Conservation (phyloP, 2,329 filamentous ascomycete species). For the Alternaria sp. region DNA sequence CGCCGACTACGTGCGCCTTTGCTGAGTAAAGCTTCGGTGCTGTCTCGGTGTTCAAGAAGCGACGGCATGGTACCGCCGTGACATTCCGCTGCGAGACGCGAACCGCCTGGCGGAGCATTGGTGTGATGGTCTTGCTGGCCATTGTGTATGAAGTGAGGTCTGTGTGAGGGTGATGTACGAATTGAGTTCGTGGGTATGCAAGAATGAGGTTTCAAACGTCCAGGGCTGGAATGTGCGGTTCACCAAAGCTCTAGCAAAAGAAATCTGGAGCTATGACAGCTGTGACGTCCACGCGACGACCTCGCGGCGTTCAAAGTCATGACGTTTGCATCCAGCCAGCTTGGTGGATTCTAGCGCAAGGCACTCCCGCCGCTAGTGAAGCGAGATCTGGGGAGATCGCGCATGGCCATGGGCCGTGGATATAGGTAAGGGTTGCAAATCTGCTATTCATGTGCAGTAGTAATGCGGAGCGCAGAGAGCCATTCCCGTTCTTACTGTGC, state of each 20-base stretch:
- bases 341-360: slow-evolving; percentile 9
- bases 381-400: slow-evolving; percentile 8
- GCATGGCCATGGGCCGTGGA: not conserved
- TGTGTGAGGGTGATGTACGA: not conserved
- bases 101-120: slow-evolving; percentile 16
- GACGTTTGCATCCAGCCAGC: slow-evolving; percentile 9
- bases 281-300: not conserved
- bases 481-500: too few relatives aligned
- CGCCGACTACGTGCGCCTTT: slow-evolving; percentile 49
- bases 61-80: slow-evolving; percentile 15
- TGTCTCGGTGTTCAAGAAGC: slow-evolving; percentile 49
- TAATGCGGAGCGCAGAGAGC: too few relatives aligned
- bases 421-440: not conserved
- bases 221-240: not conserved
- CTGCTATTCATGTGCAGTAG: not conserved
- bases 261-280: not conserved
- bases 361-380: slow-evolving; percentile 18
- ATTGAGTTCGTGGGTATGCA: not conserved
- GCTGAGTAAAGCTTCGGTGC: slow-evolving; percentile 50
- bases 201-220: not conserved
- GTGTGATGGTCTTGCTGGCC: slow-evolving; percentile 19
- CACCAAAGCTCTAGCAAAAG: not conserved
- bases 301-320: slow-evolving; percentile 7
- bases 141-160: slow-evolving; percentile 4
- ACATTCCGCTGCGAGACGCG: slow-evolving; percentile 13